phyloP scores from a whole-genome alignment of 2,329 filamentous ascomycete species.

The Huntiella decipiens region DNA sequence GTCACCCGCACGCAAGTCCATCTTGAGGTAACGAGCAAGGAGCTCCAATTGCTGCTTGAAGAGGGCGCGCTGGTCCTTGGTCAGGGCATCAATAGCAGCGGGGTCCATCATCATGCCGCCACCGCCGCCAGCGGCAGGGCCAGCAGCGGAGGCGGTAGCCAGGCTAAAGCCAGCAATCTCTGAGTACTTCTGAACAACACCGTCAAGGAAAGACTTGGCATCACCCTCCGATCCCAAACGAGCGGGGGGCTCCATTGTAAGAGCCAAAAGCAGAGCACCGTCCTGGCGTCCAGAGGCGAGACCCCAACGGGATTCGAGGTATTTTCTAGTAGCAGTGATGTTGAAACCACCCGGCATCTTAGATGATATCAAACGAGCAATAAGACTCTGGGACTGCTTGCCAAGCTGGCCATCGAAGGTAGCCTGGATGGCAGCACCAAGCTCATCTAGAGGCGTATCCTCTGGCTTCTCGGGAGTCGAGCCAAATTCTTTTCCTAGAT shows the following conservation, averaged over 20 bases:
- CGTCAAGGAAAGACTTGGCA: conserved; percentile 82
- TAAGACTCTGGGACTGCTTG: conserved; percentile 84
- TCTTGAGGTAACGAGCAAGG: conserved; percentile 86
- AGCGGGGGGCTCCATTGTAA: conserved; percentile 81
- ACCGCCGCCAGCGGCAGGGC: conserved; percentile 48
- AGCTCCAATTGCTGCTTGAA: conserved; percentile 98
- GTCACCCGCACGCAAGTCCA: conserved; percentile 90
- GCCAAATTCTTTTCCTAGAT: conserved; percentile 94
- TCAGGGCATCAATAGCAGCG: conserved; percentile 85
- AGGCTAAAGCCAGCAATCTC: conserved; percentile 65
- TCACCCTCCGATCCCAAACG: conserved; percentile 80
- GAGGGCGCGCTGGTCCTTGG: conserved; percentile 84
- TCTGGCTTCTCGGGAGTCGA: conserved; percentile 97
- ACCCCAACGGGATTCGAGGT: conserved; percentile 87
- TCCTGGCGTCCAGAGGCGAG: conserved; percentile 75
- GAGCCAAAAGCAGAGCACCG: conserved; percentile 66
- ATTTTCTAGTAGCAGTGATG: conserved; percentile 87
- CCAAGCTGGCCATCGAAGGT: conserved; percentile 98
- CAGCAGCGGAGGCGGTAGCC: conserved; percentile 55
- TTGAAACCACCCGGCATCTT: conserved; percentile 99
- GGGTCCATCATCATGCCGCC: conserved; percentile 99
- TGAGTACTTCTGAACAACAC: conserved; percentile 78
- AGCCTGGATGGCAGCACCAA: conserved; percentile 86
- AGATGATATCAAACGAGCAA: conserved; percentile 87
- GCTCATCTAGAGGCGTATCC: conserved; percentile 88